phyloP scores from a whole-genome alignment of 805 yeast genomes.

The Wickerhamiella alocasiicola region DNA sequence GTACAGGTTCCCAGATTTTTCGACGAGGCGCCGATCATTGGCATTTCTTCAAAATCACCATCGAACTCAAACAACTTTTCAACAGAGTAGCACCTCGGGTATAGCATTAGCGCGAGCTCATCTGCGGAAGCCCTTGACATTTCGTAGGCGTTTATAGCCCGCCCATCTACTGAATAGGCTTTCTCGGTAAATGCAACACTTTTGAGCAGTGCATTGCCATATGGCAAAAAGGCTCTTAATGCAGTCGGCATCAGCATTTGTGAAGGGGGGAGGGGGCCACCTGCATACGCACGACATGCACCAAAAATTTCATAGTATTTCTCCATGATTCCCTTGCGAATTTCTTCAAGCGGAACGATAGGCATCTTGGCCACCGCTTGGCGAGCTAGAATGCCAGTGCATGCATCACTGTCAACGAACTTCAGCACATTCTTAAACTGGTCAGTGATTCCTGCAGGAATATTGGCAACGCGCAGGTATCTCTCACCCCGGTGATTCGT shows the following conservation, averaged over 20 bases:
- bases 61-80: slow-evolving; percentile 33
- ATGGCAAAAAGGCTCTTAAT: slow-evolving; percentile 56
- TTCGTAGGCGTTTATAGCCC: slow-evolving; percentile 42
- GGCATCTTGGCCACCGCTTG: slow-evolving; percentile 35
- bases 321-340: slow-evolving; percentile 40
- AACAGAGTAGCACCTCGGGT: slow-evolving; percentile 67
- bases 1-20: slow-evolving; percentile 55
- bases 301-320: slow-evolving; percentile 46
- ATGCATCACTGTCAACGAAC: slow-evolving; percentile 66
- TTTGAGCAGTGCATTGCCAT: slow-evolving; percentile 58
- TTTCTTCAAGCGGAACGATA: slow-evolving; percentile 25
- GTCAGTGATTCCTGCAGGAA: slow-evolving; percentile 69
- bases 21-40: slow-evolving; percentile 34
- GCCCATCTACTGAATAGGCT: slow-evolving; percentile 41
- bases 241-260: slow-evolving; percentile 76
- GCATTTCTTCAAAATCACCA: slow-evolving; percentile 37
- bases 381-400: slow-evolving; percentile 41
- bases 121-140: slow-evolving; percentile 45
- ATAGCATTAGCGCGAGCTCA: slow-evolving; percentile 49
- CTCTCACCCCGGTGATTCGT: slow-evolving; percentile 67
- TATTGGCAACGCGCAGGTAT: slow-evolving; percentile 76
- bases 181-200: slow-evolving; percentile 45
- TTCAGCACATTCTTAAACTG: slow-evolving; percentile 61
- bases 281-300: slow-evolving; percentile 40
- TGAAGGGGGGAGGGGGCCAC: slow-evolving; percentile 33